Evolutionary conservation across 345 rosid species (phyloP).

Genomic region (Populus simonii): DNA sequence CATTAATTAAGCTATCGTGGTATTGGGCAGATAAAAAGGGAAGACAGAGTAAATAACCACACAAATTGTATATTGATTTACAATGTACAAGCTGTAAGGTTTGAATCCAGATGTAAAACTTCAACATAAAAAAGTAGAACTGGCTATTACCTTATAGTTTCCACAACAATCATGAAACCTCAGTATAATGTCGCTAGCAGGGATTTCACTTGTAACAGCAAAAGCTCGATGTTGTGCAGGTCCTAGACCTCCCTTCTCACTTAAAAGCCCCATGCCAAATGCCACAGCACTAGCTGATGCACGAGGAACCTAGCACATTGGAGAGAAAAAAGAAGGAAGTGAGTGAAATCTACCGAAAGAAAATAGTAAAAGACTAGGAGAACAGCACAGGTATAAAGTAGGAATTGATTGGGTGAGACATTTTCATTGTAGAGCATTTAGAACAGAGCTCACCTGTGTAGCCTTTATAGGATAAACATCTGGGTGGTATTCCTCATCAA

Average conservation of each 20-base stretch:
- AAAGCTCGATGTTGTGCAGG: slow-evolving; percentile 77
- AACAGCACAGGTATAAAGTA: background rate
- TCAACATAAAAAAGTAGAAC: background rate
- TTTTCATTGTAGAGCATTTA: background rate
- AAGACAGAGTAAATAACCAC: background rate
- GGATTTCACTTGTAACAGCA: slow-evolving; percentile 84
- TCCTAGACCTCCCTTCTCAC: slow-evolving; percentile 75
- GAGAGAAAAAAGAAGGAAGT: slow-evolving; percentile 3
- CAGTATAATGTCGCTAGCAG: slow-evolving; percentile 79
- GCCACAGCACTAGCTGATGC: slow-evolving; percentile 98
- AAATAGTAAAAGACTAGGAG: background rate
- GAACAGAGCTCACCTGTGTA: slow-evolving; percentile 57
- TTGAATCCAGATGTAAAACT: background rate
- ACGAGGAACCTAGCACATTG: slow-evolving; percentile 62
- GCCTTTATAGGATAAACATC: slow-evolving; percentile 76
- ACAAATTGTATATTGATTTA: background rate
- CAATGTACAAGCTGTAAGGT: background rate
- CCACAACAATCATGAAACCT: slow-evolving; percentile 82
- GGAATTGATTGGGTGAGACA: background rate
- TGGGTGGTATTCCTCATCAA: slow-evolving; percentile 78
- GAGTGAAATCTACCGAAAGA: background rate
- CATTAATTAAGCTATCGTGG: background rate
- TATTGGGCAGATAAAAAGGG: background rate
- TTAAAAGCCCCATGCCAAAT: slow-evolving; percentile 93
- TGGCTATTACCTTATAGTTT: slow-evolving; percentile 69